phyloP scores from a whole-genome alignment of 1,284 basidiomycete genomes.

The Ceratobasidium sp. region DNA sequence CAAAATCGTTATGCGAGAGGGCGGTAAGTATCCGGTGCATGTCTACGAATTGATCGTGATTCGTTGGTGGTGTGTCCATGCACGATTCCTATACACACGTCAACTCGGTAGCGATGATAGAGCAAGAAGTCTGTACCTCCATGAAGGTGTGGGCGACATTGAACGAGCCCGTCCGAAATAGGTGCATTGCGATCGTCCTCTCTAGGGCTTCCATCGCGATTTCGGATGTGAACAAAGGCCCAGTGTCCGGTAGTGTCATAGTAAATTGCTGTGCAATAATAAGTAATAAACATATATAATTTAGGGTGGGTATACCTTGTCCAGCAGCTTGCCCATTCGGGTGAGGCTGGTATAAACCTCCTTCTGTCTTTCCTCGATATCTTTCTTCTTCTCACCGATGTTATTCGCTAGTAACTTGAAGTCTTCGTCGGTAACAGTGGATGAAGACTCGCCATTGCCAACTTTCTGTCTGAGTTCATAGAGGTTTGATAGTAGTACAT shows the following conservation, averaged over 20 bases:
- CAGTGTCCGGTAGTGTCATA: constrained; percentile 66
- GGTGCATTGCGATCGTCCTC: constrained; percentile 73
- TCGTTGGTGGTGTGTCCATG: constrained; percentile 63
- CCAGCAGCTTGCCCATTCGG: constrained; percentile 79
- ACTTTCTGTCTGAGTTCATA: constrained; percentile 62
- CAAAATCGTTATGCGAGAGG: constrained; percentile 68
- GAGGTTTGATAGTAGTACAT: constrained; percentile 68
- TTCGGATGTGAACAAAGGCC: constrained; percentile 69
- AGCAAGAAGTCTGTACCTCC: constrained; percentile 55
- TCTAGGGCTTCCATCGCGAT: constrained; percentile 69
- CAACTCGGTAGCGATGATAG: constrained; percentile 4
- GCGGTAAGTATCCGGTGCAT: constrained; percentile 75
- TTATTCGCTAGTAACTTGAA: constrained; percentile 62
- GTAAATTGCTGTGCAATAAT: constrained; percentile 66
- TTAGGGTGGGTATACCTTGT: constrained; percentile 68
- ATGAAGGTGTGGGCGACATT: constrained; percentile 73
- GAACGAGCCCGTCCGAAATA: constrained; percentile 80
- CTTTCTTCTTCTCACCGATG: constrained; percentile 75
- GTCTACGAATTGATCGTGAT: constrained; percentile 67
- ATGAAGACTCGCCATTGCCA: constrained; percentile 44
- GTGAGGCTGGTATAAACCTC: constrained; percentile 79
- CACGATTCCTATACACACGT: constrained; percentile 71
- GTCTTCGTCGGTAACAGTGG: constrained; percentile 53
- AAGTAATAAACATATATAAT: background rate
- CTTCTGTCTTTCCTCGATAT: constrained; percentile 84